Conservation (phyloP, 352 stramenopile species). For the Globisporangium mamillatum region DNA sequence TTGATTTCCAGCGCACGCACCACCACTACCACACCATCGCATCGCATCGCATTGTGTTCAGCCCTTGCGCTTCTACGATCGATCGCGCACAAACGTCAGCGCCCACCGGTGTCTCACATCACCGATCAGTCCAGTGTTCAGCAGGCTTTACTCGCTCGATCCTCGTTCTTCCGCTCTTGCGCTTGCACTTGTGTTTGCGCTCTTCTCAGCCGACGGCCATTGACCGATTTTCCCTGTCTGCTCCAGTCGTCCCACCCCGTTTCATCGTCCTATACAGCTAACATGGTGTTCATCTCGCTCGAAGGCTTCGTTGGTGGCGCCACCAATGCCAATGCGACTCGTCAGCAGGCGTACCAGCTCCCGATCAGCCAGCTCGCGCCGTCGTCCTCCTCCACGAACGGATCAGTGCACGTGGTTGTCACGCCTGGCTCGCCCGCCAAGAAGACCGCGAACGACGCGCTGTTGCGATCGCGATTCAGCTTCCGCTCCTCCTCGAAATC, state of each 20-base stretch:
- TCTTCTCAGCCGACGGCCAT: background rate
- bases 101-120: constrained; percentile 4
- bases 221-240: background rate
- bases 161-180: background rate
- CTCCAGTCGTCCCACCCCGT: background rate
- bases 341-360: constrained; percentile 12
- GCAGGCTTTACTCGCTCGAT: background rate
- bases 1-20: background rate
- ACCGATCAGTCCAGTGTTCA: background rate
- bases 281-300: constrained; percentile 78
- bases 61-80: constrained; percentile 4
- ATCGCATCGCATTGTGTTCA: background rate
- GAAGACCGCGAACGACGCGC: constrained; percentile 18
- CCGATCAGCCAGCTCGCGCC: constrained; percentile 6
- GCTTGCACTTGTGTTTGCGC: too few relatives aligned
- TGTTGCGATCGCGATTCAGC: constrained; percentile 12
- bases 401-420: constrained; percentile 52
- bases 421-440: constrained; percentile 65
- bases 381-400: constrained; percentile 9
- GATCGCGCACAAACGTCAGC: background rate
- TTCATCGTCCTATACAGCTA: background rate
- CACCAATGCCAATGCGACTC: constrained; percentile 7
- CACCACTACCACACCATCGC: background rate
- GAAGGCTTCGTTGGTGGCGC: constrained; percentile 44
- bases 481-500: constrained; percentile 3